phyloP scores from a whole-genome alignment of 805 yeast species.

The Cyberlindnera xishuangbannaensis region DNA sequence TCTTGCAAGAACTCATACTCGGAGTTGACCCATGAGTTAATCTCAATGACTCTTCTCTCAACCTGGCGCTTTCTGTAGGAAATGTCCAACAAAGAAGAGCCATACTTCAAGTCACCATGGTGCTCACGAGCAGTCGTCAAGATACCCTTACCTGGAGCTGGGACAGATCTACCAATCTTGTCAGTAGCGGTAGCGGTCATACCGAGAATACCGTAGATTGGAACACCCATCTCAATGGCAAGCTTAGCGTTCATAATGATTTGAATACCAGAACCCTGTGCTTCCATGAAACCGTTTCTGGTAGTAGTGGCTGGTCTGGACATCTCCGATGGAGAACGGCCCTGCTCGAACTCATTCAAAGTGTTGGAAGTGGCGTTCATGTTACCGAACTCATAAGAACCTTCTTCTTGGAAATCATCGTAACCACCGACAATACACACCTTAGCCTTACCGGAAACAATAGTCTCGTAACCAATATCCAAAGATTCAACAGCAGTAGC shows the following conservation, averaged over 20 bases:
- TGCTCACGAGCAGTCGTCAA: conserved; percentile 96
- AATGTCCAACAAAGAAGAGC: conserved; percentile 77
- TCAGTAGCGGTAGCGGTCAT: conserved; percentile 96
- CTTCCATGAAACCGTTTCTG: conserved; percentile 98
- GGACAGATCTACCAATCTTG: conserved; percentile 97
- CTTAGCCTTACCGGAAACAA: conserved; percentile 90
- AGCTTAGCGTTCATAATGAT: conserved; percentile 91
- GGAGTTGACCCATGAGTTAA: conserved; percentile 76
- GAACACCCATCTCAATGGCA: conserved; percentile 98
- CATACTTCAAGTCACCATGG: conserved; percentile 72
- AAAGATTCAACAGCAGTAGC: conserved; percentile 98
- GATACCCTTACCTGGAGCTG: conserved; percentile 99
- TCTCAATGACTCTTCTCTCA: conserved; percentile 67
- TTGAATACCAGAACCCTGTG: conserved; percentile 99
- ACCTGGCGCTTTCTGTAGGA: conserved; percentile 93
- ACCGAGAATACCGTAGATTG: conserved; percentile 93
- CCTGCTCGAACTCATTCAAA: conserved; percentile 80
- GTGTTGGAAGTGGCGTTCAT: conserved; percentile 98
- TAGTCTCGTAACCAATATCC: conserved; percentile 93
- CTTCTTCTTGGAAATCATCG: conserved; percentile 99
- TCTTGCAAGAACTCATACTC: conserved; percentile 68
- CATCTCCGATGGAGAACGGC: conserved; percentile 98
- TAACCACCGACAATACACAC: conserved; percentile 97
- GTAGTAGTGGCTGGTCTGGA: conserved; percentile 96
- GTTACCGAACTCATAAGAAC: conserved; percentile 95